Evolutionary conservation across 2,329 filamentous ascomycete species (phyloP), one percentile per base, ranked within the genome.

Genomic region (Ophiostoma sp.): DNA sequence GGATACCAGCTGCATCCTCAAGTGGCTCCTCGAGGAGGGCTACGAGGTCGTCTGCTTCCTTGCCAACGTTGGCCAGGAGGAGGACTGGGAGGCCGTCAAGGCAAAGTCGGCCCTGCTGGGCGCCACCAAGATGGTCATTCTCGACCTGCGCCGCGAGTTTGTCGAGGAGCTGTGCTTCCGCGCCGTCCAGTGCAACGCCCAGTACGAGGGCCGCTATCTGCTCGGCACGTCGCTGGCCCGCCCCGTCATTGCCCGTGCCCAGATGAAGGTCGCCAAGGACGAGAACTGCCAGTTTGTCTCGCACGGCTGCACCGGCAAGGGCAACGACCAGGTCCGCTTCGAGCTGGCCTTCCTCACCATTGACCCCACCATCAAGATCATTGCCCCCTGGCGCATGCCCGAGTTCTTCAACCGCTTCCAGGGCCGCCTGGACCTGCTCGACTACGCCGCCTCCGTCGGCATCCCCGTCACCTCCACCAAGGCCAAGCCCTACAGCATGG

Each of bases 111-210:
- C 75, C 7, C 72, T 73, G 79, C 86, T 92, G 73, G 90, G 90
- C 76, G 90, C 90, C 31, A 82, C 86, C 80, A 86, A 87, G 81
- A 86, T 89, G 79, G 78, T 85, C 73, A 83, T 88, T 74, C 80
- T 83, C 73, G 86, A 95, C 78, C 84, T 94, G 69, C 87, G 88
- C 76, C 84, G 84, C 75, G 89, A 92, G 80, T 94, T 95, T 76
- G 87, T 95, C 74, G 90, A 93, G 75, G 86, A 94, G 82, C 84
- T 95, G 64, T 90, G 89, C 83, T 94, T 89, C 86, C 89, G 86
- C 68, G 91, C 92, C 72, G 86, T 95, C 73, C 90, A 92, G 80
- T 92, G 88, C 79, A 88, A 89, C 74, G 87, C 87, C 73, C 86
- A 88, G 78, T 90, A 89, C 78, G 87, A 93, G 82, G 88, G 89